Evolutionary conservation across 495 filamentous ascomycete genomes (phyloP), one percentile per base, ranked within the genome.

Genomic region (Lasiosphaeria miniovina): DNA sequence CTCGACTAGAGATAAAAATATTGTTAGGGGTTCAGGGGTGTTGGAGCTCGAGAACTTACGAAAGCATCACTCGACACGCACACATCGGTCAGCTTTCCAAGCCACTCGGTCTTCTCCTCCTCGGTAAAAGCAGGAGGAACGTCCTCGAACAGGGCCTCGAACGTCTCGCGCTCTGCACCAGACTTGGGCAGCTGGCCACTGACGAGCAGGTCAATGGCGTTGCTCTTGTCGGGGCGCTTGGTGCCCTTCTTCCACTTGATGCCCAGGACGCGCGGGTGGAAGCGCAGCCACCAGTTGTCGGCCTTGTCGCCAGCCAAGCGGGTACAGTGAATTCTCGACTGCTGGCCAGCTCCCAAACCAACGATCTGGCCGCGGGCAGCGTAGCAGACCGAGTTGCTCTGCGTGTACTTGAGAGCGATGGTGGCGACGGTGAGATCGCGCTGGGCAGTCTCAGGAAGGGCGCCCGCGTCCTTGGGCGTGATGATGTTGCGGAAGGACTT

Each of bases 271-370:
- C 90, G 88, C 54, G 90, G 87, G 78, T 96, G 89, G 84, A 96
- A 97, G 65, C 94, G 88, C 78, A 98, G 87, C 94, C 94, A 98
- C 94, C 94, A 98, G 81, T 93, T 96, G 75, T 98, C 94, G 52
- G 92, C 90, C 81, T 98, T 98, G 78, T 96, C 94, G 62, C 95
- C 94, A n/a, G 94, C 94, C 46, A 98, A 84, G 61, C 94, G 88
- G 33, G 94, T 98, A 82, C 95, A 98, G 82, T 98, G 95, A 66
- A 98, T 98, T 64, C 94, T 87, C 61, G 89, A 93, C 77, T 98
- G 94, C 75, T 98, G 94, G 54, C 94, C 94, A 54, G 94, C 94
- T 62, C 95, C 94, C 49, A 98, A 83, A 52, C 94, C 94, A 64
- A 98, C 85, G 72, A 96, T 81, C 74, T 98, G 95, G 14, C 94